Percentiles rank a stretch among this genome's conserved stretches.
Evolutionary conservation across 768 basidiomycete genomes (phyloP).

Genomic region (Fistulinella prunicolor): DNA sequence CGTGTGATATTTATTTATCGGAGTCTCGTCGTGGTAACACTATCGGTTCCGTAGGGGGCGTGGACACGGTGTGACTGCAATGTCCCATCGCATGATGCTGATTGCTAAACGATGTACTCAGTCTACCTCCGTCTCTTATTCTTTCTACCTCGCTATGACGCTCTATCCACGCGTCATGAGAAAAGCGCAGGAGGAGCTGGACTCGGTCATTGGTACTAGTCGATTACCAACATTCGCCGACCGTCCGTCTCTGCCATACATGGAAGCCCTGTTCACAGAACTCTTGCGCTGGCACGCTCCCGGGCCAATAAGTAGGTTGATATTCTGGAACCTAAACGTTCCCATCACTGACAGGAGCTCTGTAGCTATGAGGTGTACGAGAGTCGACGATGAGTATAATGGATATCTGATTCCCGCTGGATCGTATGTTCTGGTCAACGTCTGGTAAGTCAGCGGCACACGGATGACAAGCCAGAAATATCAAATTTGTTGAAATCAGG

Average conservation of each 20-base stretch:
- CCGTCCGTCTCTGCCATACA: slow-evolving; percentile 24
- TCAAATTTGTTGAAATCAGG: slow-evolving; percentile 1
- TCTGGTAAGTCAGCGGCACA: slow-evolving; percentile 8
- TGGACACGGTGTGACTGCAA: slow-evolving; percentile 31
- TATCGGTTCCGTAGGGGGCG: slow-evolving; percentile 15
- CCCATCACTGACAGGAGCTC: neutral
- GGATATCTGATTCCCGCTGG: slow-evolving; percentile 21
- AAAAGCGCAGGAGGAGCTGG: slow-evolving; percentile 28
- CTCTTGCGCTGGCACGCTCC: slow-evolving; percentile 21
- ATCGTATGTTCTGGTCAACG: slow-evolving; percentile 16
- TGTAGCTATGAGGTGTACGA: slow-evolving; percentile 7
- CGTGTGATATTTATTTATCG: neutral
- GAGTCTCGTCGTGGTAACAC: neutral
- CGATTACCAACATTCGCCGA: slow-evolving; percentile 25
- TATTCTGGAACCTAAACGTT: neutral
- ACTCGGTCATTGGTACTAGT: slow-evolving; percentile 21
- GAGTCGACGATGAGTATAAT: slow-evolving; percentile 15
- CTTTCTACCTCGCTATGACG: slow-evolving; percentile 28
- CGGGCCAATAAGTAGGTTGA: slow-evolving; percentile 9
- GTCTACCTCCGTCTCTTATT: slow-evolving; percentile 10
- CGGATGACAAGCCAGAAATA: neutral
- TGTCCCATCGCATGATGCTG: no score
- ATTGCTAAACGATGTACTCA: neutral
- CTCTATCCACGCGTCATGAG: slow-evolving; percentile 26
- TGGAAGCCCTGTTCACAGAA: slow-evolving; percentile 27